Evolutionary conservation across 2,329 filamentous ascomycete species (phyloP), one percentile per base, ranked within the genome.

Genomic region (Onygenales sp.): DNA sequence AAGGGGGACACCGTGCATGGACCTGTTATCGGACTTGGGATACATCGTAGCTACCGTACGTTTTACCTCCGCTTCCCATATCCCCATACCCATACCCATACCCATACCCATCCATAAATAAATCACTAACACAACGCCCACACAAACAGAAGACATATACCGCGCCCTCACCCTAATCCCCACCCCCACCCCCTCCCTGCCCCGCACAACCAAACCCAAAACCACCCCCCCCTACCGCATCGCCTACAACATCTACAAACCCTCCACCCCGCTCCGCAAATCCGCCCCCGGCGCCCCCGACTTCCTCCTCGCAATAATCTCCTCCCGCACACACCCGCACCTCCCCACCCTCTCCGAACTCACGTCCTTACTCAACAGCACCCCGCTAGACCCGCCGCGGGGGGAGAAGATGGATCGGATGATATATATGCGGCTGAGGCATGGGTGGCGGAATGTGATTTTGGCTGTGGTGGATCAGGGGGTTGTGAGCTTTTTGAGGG

Each of bases 391-490:
- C 55, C 81, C 84, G 1, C 85, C 77, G 55, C 65, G 66, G 45
- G 58, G 76, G 55, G 45, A 76, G 69, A 66, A 81, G 64, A 62
- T 74, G 66, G 65, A 70, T 10, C 70, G 71, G 6, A 70, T 78
- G 58, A 70, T 91, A 58, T 93, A 94, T 65, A 81, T 85, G 63
- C 83, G 87, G 55, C 73, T 97, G 58, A 92, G 90, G 69, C 84
- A 95, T 63, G 93, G 90, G 1, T 84, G 86, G 67, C 81, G 88
- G 58, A 93, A 88, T 68, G 87, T 93, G 34, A 76, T 96, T 36
- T 67, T 98, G 27, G 93, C 91, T 0, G 81, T 97, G 2, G 90
- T 96, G 36, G 93, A 97, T 66, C 81, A 89, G 57, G 93, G 93
- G 0, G 78, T 97, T 21, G 86, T 91, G 45, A 97, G 92, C 67